Conservation (phyloP, 2,329 filamentous ascomycete species). For the Beauveria brongniartii region DNA sequence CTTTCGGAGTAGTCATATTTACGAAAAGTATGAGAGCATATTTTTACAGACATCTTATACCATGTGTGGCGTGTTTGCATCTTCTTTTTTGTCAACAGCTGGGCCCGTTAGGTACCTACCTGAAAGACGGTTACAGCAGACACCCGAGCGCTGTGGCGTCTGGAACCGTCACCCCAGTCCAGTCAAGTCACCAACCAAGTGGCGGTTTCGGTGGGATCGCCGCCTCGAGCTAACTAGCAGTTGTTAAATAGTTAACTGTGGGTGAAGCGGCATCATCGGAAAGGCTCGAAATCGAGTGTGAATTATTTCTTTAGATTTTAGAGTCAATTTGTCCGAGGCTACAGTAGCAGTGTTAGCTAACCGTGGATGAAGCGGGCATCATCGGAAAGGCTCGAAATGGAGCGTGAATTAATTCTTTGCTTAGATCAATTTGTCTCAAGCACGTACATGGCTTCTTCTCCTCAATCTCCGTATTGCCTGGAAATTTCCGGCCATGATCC, state of each 20-base stretch:
- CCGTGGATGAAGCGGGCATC: neutral
- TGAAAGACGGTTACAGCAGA: neutral
- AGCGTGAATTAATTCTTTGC: neutral
- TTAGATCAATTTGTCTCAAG: too few relatives aligned
- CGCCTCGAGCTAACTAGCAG: too few relatives aligned
- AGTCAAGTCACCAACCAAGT: neutral
- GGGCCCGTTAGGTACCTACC: too few relatives aligned
- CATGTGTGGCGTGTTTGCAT: too few relatives aligned
- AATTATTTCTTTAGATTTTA: neutral
- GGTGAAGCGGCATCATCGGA: slow-evolving; percentile 1
- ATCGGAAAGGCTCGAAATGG: neutral
- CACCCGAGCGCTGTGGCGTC: too few relatives aligned
- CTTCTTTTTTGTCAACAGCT: too few relatives aligned
- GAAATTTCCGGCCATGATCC: neutral
- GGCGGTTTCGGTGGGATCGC: neutral
- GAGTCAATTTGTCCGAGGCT: too few relatives aligned
- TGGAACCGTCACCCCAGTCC: too few relatives aligned
- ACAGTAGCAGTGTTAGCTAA: neutral
- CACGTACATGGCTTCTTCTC: neutral
- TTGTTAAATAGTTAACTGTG: neutral
- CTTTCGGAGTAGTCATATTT: too few relatives aligned
- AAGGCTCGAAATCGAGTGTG: neutral
- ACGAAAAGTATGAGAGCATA: too few relatives aligned
- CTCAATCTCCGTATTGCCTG: neutral
- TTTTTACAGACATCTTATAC: too few relatives aligned